A percentile compares a stretch with the other conserved stretches of the same genome.
These are phyloP conservation scores for Botrytis squamosa DNA, from an alignment of 2,329 filamentous ascomycete genomes.

Conservation along the genomic window DNA sequence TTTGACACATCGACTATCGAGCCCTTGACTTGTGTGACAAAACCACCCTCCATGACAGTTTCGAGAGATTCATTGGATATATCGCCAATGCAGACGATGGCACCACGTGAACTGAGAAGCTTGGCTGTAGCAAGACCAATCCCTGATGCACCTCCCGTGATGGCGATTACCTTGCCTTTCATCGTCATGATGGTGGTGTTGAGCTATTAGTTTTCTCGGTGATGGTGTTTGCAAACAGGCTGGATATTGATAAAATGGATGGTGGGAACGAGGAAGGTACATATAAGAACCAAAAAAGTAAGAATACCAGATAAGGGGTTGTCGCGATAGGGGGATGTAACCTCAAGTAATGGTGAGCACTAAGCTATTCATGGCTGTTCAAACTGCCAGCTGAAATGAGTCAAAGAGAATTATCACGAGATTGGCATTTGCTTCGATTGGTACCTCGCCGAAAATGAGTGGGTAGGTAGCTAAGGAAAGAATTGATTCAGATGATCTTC, in stretches of 20 bases:
- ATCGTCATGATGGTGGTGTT: slow-evolving; percentile 32
- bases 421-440: not conserved
- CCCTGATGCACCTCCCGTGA: slow-evolving; percentile 75
- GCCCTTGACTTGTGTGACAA: not conserved
- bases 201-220: not conserved
- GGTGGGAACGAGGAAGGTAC: not conserved
- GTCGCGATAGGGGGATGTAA: not conserved
- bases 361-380: not conserved
- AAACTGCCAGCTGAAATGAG: not conserved
- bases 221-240: not conserved
- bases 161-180: slow-evolving; percentile 60
- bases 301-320: not conserved
- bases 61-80: slow-evolving; percentile 27
- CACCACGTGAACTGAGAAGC: slow-evolving; percentile 32
- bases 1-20: slow-evolving; percentile 35
- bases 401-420: not conserved
- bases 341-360: not conserved
- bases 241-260: not conserved
- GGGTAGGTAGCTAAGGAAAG: not conserved
- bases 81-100: slow-evolving; percentile 35
- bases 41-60: slow-evolving; percentile 30
- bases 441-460: not conserved
- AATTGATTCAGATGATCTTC: not conserved
- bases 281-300: not conserved
- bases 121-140: slow-evolving; percentile 74